Evolutionary conservation across 129 eudicot genomes (phyloP), one percentile per base, ranked within the genome.

Genomic region (Calendula officinalis): DNA sequence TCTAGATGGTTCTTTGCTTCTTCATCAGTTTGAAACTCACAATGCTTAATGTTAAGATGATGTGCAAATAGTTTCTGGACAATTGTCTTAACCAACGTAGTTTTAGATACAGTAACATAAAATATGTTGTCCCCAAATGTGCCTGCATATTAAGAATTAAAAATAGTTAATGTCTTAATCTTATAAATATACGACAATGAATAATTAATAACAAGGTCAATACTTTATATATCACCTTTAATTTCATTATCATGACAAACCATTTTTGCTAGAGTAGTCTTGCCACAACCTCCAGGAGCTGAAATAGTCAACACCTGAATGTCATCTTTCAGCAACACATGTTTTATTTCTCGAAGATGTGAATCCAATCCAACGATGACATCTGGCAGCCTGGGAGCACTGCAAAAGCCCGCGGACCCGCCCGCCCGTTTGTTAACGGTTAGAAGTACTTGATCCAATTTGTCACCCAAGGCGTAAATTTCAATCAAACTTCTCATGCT

Each of bases 211-310:
- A 6, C 4, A n/a, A 16, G 34, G 11, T 27, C 8, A 68, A 42
- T 16, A 39, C 5, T 52, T 65, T 6, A 54, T 44, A 22, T 22
- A 22, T 22, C 1, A 63, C 77, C 62, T 84, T 67, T 74, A 7
- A 84, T 75, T 39, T 75, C 60, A 8, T 66, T 7, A 63, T 84
- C 82, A 71, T 62, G 81, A 43, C 86, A 84, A 8, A 84, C 56
- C 86, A 62, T 63, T 64, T 77, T 78, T 7, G 73, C 84, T 45
- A 78, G 53, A 3, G 83, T 73, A 45, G 83, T 79, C 64, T 79
- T 79, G 42, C 83, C 83, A 64, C 83, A 74, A 5, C 83, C 83
- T 54, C 80, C 80, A 0, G 80, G 80, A 63, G 83, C 83, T 38
- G 83, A 79, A 64, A 79, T 49, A 0, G 70, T 67, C 16, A 79